phyloP scores from a whole-genome alignment of 2,329 filamentous ascomycete genomes.

The Paraphaeosphaeria sporulosa region DNA sequence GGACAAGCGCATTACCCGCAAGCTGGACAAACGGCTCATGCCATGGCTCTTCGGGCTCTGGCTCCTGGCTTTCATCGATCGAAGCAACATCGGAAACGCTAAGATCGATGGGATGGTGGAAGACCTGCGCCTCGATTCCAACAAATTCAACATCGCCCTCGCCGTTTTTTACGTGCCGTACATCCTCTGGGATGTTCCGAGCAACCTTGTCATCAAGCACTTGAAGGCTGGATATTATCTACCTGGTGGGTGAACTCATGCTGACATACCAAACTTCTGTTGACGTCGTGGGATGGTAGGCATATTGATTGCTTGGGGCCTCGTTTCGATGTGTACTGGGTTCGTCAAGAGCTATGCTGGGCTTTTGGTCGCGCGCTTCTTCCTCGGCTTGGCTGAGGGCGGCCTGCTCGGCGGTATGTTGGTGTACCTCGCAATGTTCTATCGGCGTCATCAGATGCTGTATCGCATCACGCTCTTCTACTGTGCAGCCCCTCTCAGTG shows the following conservation, averaged over 20 bases:
- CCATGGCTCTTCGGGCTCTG: slow-evolving; percentile 57
- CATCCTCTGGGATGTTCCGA: slow-evolving; percentile 52
- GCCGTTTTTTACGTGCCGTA: slow-evolving; percentile 57
- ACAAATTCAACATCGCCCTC: slow-evolving; percentile 54
- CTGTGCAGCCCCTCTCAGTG: slow-evolving; percentile 48
- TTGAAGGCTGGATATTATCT: slow-evolving; percentile 53
- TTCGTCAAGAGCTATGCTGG: slow-evolving; percentile 52
- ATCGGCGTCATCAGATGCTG: slow-evolving; percentile 51
- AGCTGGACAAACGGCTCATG: slow-evolving; percentile 54
- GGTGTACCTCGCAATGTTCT: slow-evolving; percentile 54
- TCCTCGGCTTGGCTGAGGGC: slow-evolving; percentile 54
- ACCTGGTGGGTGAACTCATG: slow-evolving; percentile 24
- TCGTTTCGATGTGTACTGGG: slow-evolving; percentile 51
- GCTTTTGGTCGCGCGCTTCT: slow-evolving; percentile 50
- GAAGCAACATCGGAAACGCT: slow-evolving; percentile 53
- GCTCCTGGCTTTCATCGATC: slow-evolving; percentile 59
- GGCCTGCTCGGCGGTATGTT: slow-evolving; percentile 53
- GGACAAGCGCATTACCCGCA: slow-evolving; percentile 49
- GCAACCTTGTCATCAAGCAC: slow-evolving; percentile 51
- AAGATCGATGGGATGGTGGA: slow-evolving; percentile 51
- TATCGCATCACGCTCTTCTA: slow-evolving; percentile 51
- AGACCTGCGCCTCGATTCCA: slow-evolving; percentile 50
- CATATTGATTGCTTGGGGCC: slow-evolving; percentile 51
- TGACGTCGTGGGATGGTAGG: not conserved
- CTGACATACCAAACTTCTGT: not conserved